Base-by-base conservation (phyloP, 179 eudicot genomes). In the Beta lomatogona region DNA sequence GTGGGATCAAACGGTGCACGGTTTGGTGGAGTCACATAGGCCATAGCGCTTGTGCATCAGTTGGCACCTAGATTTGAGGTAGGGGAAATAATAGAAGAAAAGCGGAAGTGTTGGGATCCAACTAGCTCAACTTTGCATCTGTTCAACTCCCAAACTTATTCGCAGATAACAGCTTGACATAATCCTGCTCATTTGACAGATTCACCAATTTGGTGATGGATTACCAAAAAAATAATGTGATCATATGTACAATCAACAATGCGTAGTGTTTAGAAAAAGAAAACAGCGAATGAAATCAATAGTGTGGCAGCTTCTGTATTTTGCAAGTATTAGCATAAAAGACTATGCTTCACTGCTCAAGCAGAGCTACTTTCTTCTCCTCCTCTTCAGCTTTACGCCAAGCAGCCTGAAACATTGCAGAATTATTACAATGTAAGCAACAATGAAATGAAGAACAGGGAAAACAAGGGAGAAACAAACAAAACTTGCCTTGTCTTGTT, bases 361-460 rank as follows among this genome's bases (percentile, higher is more conserved):
- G 86, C 83, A 72, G 50, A 14, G 85, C 87, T 66, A 80, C 80
- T 77, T 76, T 84, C 80, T 83, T 91, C 85, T 91, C 95, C 82
- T 90, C 94, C 83, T 92, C 97, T 80, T 95, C 99, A 41, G 97
- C 98, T 86, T 95, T 91, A 46, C 88, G 80, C 99, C 99, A 95
- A 66, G 94, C 98, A 89, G 94, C 97, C 99, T 95, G 79, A 77
- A 81, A 85, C 19, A 71, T 46, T 60, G 50, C 57, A 83, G 3
- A 46, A 45, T 69, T 46, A 71, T 18, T 16, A 4, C 19, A 14
- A 22, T 36, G 15, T 70, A 75, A 77, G 41, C 48, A 44, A 18
- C 8, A 9, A 59, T 21, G 18, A 12, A 79, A 31, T 50, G 14
- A 0, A 9, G 13, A 25, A 68, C 16, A 57, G 3, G 46, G 71